Evolutionary conservation across 1,139 yeast species (phyloP).

Genomic region (Debaryomyces fabryi): DNA sequence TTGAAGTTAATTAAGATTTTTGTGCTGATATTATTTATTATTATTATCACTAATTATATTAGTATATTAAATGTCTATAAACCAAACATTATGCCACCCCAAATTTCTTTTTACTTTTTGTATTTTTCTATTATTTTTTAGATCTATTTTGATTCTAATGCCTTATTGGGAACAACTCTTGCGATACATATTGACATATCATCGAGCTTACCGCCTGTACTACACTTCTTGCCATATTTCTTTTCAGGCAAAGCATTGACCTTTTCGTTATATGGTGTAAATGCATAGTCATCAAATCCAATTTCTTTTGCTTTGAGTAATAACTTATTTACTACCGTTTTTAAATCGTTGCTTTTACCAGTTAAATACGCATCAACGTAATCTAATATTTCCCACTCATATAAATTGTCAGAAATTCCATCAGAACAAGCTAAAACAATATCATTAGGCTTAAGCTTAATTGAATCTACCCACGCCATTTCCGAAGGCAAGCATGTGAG

Average conservation of each 20-base stretch:
- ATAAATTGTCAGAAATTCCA: conserved; percentile 58
- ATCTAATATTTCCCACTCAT: conserved; percentile 48
- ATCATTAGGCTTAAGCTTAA: conserved; percentile 45
- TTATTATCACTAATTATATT: not conserved
- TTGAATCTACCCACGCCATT: conserved; percentile 51
- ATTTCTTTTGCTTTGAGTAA: conserved; percentile 50
- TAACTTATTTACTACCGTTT: conserved; percentile 42
- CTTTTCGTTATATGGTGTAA: conserved; percentile 57
- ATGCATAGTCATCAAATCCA: conserved; percentile 57
- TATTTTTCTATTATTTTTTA: not conserved
- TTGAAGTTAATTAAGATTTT: not conserved
- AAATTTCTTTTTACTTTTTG: not conserved
- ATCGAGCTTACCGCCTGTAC: conserved; percentile 58
- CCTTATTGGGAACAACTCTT: conserved; percentile 34
- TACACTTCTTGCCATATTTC: conserved; percentile 33
- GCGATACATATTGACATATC: conserved; percentile 58
- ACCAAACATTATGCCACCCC: conserved; percentile 2
- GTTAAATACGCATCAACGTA: conserved; percentile 36
- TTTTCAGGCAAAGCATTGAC: conserved; percentile 47
- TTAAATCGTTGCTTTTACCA: conserved; percentile 32
- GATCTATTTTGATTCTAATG: not conserved
- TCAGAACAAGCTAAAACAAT: conserved; percentile 53
- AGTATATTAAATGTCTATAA: conserved; percentile 1
- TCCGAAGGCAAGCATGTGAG: conserved; percentile 48
- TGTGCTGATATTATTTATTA: not conserved